These are phyloP conservation scores for Lactarius hengduanensis DNA, from an alignment of 768 basidiomycete genomes.

Conservation along the genomic window DNA sequence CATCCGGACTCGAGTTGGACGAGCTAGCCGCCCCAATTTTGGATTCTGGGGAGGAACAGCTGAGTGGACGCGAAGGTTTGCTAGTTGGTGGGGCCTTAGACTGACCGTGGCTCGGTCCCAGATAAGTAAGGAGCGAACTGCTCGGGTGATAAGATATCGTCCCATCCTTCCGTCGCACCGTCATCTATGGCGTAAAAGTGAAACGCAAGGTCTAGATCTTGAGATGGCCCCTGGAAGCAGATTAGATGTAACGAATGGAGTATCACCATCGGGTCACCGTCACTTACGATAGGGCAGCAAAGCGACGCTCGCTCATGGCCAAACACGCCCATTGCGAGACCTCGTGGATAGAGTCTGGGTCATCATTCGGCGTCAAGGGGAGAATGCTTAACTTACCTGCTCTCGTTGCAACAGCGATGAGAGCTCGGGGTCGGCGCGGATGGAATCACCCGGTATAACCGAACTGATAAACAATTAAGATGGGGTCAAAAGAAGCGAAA, in stretches of 20 bases:
- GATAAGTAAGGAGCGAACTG: conserved; percentile 18
- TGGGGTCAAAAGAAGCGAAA: background rate
- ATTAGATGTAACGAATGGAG: background rate
- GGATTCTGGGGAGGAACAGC: conserved; percentile 18
- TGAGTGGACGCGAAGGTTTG: background rate
- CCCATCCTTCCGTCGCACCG: conserved; percentile 22
- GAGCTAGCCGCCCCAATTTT: conserved; percentile 27
- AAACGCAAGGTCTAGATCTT: conserved; percentile 32
- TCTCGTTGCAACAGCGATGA: conserved; percentile 20
- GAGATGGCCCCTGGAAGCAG: background rate
- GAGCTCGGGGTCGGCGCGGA: conserved; percentile 26
- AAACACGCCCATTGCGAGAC: conserved; percentile 27
- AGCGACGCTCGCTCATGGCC: conserved; percentile 28
- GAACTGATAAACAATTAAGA: conserved; percentile 13
- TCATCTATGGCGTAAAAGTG: conserved; percentile 32
- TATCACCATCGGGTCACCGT: too few species aligned
- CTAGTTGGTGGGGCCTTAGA: background rate
- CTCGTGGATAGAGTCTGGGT: conserved; percentile 1
- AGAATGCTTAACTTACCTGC: conserved; percentile 12
- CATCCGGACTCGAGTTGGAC: conserved; percentile 29
- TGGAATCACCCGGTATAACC: conserved; percentile 25
- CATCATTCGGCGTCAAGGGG: background rate
- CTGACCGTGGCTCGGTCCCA: conserved; percentile 27
- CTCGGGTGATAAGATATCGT: conserved; percentile 23
- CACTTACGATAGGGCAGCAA: conserved; percentile 27